Evolutionary conservation across 2,329 filamentous ascomycete genomes (phyloP).

Genomic region (Bipolaris victoriae): DNA sequence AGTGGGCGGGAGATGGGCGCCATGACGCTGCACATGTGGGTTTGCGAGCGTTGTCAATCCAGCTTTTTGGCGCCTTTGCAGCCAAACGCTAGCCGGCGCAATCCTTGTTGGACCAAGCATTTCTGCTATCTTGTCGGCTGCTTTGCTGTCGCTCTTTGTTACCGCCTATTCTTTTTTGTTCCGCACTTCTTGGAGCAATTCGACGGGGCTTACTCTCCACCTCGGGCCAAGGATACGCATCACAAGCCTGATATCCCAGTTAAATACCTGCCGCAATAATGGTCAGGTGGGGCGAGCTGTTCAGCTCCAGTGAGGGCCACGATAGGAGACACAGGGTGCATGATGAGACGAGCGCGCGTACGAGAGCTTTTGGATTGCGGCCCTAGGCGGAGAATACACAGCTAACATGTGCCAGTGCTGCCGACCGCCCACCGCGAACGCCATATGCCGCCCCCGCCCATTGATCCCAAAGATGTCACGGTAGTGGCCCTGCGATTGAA

Average conservation of each 20-base stretch:
- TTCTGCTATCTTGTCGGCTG: slow-evolving; percentile 5
- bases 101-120: slow-evolving; percentile 7
- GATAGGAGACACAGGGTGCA: slow-evolving; percentile 49
- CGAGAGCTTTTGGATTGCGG: slow-evolving; percentile 18
- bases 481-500: slow-evolving; percentile 88
- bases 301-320: slow-evolving; percentile 46
- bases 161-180: slow-evolving; percentile 1
- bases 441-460: slow-evolving; percentile 64
- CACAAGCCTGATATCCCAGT: neutral
- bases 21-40: slow-evolving; percentile 24
- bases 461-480: slow-evolving; percentile 81
- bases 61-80: slow-evolving; percentile 21
- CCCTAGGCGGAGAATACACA: slow-evolving; percentile 1
- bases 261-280: slow-evolving; percentile 27
- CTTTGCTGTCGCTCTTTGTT: slow-evolving; percentile 8
- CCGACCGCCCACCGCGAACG: slow-evolving; percentile 65
- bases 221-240: neutral
- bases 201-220: neutral
- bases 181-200: neutral
- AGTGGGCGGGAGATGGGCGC: slow-evolving; percentile 11
- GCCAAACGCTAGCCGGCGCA: slow-evolving; percentile 18
- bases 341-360: slow-evolving; percentile 52
- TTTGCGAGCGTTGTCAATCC: slow-evolving; percentile 13
- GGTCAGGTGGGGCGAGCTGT: slow-evolving; percentile 49
- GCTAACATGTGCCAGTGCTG: slow-evolving; percentile 61